Evolutionary conservation across 1,139 yeast species (phyloP).

Genomic region (Petasospora fabianii): DNA sequence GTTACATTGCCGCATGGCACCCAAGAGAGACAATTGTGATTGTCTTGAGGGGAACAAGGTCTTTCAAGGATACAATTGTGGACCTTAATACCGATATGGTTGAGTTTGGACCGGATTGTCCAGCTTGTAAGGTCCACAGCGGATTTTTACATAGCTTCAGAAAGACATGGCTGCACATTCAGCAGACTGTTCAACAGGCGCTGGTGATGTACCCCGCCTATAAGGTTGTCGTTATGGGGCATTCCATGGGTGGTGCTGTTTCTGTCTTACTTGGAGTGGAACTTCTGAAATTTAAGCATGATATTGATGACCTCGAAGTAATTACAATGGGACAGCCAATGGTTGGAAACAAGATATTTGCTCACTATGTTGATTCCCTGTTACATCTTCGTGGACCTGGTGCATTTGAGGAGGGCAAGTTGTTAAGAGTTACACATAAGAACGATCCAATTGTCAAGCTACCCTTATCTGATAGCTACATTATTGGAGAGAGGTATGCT

Average conservation of each 20-base stretch:
- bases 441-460: slow-evolving; percentile 44
- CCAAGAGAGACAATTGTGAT: slow-evolving; percentile 31
- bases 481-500: slow-evolving; percentile 29
- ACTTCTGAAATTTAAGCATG: slow-evolving; percentile 34
- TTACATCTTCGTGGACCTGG: slow-evolving; percentile 11
- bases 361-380: slow-evolving; percentile 37
- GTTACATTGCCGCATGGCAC: slow-evolving; percentile 27
- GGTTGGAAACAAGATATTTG: slow-evolving; percentile 42
- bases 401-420: slow-evolving; percentile 27
- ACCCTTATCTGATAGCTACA: slow-evolving; percentile 29
- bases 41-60: slow-evolving; percentile 46
- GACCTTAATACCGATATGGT: slow-evolving; percentile 42
- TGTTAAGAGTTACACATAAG: slow-evolving; percentile 43
- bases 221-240: slow-evolving; percentile 43
- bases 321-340: slow-evolving; percentile 50
- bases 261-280: slow-evolving; percentile 40
- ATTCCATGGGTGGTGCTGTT: slow-evolving; percentile 51
- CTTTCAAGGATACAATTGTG: slow-evolving; percentile 43
- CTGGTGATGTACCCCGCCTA: slow-evolving; percentile 26
- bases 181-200: slow-evolving; percentile 25
- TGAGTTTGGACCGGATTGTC: slow-evolving; percentile 29
- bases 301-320: slow-evolving; percentile 26
- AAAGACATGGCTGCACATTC: slow-evolving; percentile 34
- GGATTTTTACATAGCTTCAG: slow-evolving; percentile 42
- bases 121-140: slow-evolving; percentile 42